Evolutionary conservation across 352 stramenopile genomes (phyloP).

Genomic region (Phytophthora capsici): DNA sequence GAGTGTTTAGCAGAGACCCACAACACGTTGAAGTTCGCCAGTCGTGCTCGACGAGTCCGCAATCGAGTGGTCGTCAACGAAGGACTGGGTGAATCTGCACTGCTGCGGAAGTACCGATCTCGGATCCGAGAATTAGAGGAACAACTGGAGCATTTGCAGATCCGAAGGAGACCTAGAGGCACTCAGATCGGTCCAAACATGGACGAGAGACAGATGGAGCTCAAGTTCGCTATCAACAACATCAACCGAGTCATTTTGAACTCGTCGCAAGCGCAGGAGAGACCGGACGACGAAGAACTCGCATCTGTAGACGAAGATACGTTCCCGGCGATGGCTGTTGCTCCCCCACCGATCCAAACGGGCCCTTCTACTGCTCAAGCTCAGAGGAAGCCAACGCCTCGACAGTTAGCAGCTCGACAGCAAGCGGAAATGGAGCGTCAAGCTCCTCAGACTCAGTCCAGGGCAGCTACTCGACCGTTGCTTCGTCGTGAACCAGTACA

Average conservation of each 20-base stretch:
- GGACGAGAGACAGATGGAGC: constrained; percentile 69
- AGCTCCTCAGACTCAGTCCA: constrained; percentile 21
- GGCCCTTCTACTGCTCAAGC: constrained; percentile 1
- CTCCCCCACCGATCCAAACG: constrained; percentile 4
- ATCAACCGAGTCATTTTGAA: constrained; percentile 85
- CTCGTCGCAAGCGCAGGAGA: constrained; percentile 46
- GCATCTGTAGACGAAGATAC: constrained; percentile 42
- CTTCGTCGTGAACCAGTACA: constrained; percentile 31
- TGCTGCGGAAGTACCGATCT: constrained; percentile 72
- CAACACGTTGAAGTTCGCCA: constrained; percentile 97
- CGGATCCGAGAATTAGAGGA: constrained; percentile 71
- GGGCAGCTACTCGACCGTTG: constrained; percentile 30
- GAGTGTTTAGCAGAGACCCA: constrained; percentile 94
- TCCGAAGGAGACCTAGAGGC: constrained; percentile 40
- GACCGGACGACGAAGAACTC: constrained; percentile 36
- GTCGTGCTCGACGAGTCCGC: constrained; percentile 92
- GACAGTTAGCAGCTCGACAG: constrained; percentile 23
- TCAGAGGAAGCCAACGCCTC: constrained; percentile 25
- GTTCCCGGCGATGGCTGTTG: constrained; percentile 21
- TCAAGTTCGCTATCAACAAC: constrained; percentile 83
- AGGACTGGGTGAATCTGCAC: constrained; percentile 63
- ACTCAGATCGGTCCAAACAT: constrained; percentile 31
- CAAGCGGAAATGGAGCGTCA: constrained; percentile 21
- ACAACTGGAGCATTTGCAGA: constrained; percentile 65
- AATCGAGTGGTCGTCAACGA: constrained; percentile 93